These are phyloP conservation scores for Ceratocystis cubensis DNA, from an alignment of 2,329 filamentous ascomycete genomes.

Conservation along the genomic window DNA sequence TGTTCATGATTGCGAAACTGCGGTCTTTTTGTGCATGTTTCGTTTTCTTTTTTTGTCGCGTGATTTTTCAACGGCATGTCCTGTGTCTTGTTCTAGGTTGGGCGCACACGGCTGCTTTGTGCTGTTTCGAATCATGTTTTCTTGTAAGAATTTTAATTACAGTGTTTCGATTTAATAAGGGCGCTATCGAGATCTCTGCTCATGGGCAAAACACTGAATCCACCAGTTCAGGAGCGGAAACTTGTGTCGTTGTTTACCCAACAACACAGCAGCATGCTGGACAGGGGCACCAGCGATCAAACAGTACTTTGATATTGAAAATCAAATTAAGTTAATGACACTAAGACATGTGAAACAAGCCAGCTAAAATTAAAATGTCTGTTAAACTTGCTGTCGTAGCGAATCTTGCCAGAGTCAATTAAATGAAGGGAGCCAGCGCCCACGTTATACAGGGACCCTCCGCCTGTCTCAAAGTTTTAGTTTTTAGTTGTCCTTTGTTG, in stretches of 20 bases:
- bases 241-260: not conserved
- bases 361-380: not conserved
- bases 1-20: not conserved
- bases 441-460: not conserved
- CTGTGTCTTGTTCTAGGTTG: not conserved
- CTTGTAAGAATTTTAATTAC: too few species aligned
- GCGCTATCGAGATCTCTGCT: too few species aligned
- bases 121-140: not conserved
- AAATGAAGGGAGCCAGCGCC: not conserved
- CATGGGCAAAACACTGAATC: too few species aligned
- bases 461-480: not conserved
- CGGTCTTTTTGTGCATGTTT: not conserved
- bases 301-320: not conserved
- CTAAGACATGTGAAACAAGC: not conserved
- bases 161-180: too few species aligned
- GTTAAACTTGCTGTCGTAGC: not conserved
- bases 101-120: not conserved
- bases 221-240: too few species aligned
- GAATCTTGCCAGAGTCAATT: not conserved
- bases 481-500: too few species aligned
- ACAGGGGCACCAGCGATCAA: not conserved
- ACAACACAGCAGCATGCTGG: not conserved
- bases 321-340: not conserved
- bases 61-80: not conserved
- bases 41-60: not conserved